Evolutionary conservation across 768 basidiomycete species (phyloP), one percentile per base, ranked within the genome.

Genomic region (Leccinum arenicola): DNA sequence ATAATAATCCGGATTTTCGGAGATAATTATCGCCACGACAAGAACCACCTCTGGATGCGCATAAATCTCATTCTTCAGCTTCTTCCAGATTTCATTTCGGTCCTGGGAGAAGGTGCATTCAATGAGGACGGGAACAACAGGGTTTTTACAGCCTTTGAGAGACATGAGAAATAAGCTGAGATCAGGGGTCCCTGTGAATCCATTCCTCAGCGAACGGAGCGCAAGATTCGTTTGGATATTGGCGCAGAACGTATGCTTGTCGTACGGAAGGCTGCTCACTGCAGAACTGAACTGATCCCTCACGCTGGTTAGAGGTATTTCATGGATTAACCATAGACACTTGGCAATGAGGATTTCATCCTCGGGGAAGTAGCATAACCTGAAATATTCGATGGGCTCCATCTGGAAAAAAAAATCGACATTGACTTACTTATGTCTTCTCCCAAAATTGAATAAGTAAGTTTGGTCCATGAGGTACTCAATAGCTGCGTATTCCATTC

Each of bases 91-190:
- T 6, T 21, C 48, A 17, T 15, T 19, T 8, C 8, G 12, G 15
- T 55, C 23, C 52, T 59, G 53, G 48, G 29, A 59, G 47, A 59
- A 59, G 12, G 38, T 6, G 11, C 58, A 59, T 31, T 59, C 53
- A 6, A 40, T 27, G 4, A 55, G 3, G 40, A 54, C 0, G 1
- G 47, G 48, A 21, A 59, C 33, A 33, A 29, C 7, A 7, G 45
- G 35, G 6, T 5, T 38, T 36, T 53, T 0, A 19, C 1, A n/a
- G 15, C 8, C 4, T 15, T 27, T n/a, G 8, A 48, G 11, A 15
- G 51, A 38, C 4, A 25, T 10, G 21, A 58, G 43, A 15, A 21
- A 11, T 4, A 58, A 9, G 11, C 4, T 27, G 23, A 48, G 43
- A 29, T 58, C 23, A 3, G 52, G 31, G 3, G 52, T 53, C 2